Percentiles rank a stretch among this genome's conserved stretches.
Conservation (phyloP, 768 basidiomycete genomes). For the Phanerochaete carnosa region DNA sequence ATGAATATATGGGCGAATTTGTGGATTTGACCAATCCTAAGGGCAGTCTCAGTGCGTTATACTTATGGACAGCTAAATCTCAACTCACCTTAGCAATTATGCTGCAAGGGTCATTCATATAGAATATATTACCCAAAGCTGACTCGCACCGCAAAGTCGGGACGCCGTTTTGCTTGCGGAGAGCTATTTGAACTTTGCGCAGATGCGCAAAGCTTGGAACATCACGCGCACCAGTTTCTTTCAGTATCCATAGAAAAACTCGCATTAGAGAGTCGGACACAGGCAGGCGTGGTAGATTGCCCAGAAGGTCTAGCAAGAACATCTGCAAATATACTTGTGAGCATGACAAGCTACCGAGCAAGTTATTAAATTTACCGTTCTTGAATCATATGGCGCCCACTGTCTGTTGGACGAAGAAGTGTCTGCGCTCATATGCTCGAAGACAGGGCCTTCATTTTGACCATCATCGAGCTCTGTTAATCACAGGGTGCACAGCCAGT, state of each 20-base stretch:
- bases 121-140: neutral
- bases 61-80: too few species aligned
- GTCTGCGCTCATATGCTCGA: neutral
- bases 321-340: neutral
- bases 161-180: neutral
- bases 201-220: neutral
- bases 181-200: neutral
- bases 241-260: neutral
- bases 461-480: too few species aligned
- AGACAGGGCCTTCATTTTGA: neutral
- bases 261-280: neutral
- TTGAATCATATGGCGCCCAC: neutral
- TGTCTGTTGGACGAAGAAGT: neutral
- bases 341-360: neutral
- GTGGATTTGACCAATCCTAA: slow-evolving; percentile 19
- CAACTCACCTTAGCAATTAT: neutral
- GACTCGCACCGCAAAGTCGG: neutral
- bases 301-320: neutral
- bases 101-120: neutral
- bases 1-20: slow-evolving; percentile 9
- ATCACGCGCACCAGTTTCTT: neutral
- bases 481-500: too few species aligned
- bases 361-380: neutral
- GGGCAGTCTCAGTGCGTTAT: too few species aligned
- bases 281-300: neutral